Evolutionary conservation across 2,329 filamentous ascomycete genomes (phyloP).

Genomic region (Periconia sp.): DNA sequence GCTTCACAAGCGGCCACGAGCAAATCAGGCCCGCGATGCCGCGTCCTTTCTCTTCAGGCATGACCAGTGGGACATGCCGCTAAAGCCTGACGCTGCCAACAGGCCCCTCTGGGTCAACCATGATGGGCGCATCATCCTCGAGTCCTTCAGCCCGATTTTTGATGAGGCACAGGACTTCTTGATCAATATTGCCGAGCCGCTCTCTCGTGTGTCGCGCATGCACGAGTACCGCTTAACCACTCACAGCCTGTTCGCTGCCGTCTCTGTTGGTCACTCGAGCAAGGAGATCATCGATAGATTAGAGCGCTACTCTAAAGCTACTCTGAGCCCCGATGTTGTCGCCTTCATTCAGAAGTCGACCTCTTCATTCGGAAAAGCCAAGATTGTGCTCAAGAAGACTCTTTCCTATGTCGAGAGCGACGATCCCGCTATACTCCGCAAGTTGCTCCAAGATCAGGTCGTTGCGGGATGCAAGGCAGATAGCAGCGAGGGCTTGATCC

Average conservation of each 20-base stretch:
- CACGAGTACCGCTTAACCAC: slow-evolving; percentile 93
- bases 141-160: slow-evolving; percentile 90
- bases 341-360: slow-evolving; percentile 83
- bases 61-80: slow-evolving; percentile 80
- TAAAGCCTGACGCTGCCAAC: slow-evolving; percentile 89
- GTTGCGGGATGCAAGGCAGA: slow-evolving; percentile 83
- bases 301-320: slow-evolving; percentile 87
- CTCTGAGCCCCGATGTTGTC: slow-evolving; percentile 79
- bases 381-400: slow-evolving; percentile 92
- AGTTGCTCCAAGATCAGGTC: slow-evolving; percentile 80
- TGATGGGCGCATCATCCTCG: slow-evolving; percentile 83
- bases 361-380: slow-evolving; percentile 92
- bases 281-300: slow-evolving; percentile 89
- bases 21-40: slow-evolving; percentile 53
- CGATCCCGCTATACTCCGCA: slow-evolving; percentile 84
- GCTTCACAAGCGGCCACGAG: slow-evolving; percentile 20
- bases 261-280: slow-evolving; percentile 90
- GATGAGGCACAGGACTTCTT: slow-evolving; percentile 91
- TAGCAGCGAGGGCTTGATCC: slow-evolving; percentile 73
- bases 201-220: slow-evolving; percentile 86
- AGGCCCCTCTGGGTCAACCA: slow-evolving; percentile 95
- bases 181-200: slow-evolving; percentile 92
- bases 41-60: slow-evolving; percentile 64
- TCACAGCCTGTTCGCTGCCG: slow-evolving; percentile 92
- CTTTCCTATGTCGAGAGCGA: slow-evolving; percentile 93